Percentiles rank a stretch among this genome's conserved stretches.
These are phyloP conservation scores for Pleurostoma richardsiae DNA, from an alignment of 2,329 filamentous ascomycete species.

Conservation along the genomic window DNA sequence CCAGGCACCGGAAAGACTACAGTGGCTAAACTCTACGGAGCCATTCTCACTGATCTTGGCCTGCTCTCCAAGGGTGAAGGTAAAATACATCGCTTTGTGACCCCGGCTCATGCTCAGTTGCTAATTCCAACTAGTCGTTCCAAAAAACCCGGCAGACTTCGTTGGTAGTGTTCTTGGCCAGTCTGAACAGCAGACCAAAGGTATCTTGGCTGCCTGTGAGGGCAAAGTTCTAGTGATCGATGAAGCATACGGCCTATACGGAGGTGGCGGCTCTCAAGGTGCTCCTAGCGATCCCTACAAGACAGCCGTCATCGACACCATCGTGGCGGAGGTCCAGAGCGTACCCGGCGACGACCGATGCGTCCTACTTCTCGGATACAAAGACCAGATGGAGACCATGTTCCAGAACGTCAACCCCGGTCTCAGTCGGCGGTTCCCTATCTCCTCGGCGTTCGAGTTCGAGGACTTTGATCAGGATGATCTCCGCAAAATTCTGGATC, in stretches of 20 bases:
- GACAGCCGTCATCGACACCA: slow-evolving; percentile 65
- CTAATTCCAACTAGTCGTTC: slow-evolving; percentile 43
- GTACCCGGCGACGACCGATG: slow-evolving; percentile 67
- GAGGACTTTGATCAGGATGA: slow-evolving; percentile 61
- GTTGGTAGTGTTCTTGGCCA: slow-evolving; percentile 57
- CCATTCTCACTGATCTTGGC: slow-evolving; percentile 63
- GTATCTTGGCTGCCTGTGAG: slow-evolving; percentile 57
- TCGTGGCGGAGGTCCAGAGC: slow-evolving; percentile 69
- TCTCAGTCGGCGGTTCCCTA: slow-evolving; percentile 58
- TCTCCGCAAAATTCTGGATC: slow-evolving; percentile 51
- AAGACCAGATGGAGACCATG: slow-evolving; percentile 65
- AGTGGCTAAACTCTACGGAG: slow-evolving; percentile 67
- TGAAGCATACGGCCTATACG: slow-evolving; percentile 67
- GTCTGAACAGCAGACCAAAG: slow-evolving; percentile 69
- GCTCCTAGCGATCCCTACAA: slow-evolving; percentile 39
- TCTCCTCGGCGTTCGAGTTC: slow-evolving; percentile 60
- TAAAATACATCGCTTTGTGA: slow-evolving; percentile 17
- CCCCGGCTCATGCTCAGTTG: not conserved
- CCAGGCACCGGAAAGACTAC: slow-evolving; percentile 76
- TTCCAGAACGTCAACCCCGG: slow-evolving; percentile 71
- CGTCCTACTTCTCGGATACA: slow-evolving; percentile 67
- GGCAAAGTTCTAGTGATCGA: slow-evolving; percentile 80
- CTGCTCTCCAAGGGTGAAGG: slow-evolving; percentile 64
- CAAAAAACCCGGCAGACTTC: slow-evolving; percentile 72
- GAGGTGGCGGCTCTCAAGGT: slow-evolving; percentile 20